phyloP scores from a whole-genome alignment of 306 rosid species.

The Phaseolus lunatus region DNA sequence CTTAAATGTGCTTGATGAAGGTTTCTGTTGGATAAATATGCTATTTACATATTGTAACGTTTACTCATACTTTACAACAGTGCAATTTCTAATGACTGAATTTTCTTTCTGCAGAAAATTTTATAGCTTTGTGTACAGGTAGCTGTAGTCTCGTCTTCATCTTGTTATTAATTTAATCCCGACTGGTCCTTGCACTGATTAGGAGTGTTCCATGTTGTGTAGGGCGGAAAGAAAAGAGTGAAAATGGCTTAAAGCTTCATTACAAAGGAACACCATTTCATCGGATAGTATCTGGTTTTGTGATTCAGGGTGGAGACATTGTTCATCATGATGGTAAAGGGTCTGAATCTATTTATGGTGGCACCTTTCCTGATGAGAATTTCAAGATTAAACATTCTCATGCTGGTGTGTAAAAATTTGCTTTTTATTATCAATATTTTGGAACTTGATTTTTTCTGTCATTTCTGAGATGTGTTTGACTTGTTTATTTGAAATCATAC shows the following conservation, averaged over 20 bases:
- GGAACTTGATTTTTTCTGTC: background rate
- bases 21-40: background rate
- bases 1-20: conserved; percentile 17
- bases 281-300: conserved; percentile 84
- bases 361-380: conserved; percentile 81
- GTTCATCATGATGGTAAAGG: conserved; percentile 70
- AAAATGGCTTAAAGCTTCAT: conserved; percentile 63
- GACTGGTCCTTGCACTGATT: conserved; percentile 38
- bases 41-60: conserved; percentile 4
- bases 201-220: conserved; percentile 32
- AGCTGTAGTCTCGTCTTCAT: conserved; percentile 42
- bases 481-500: conserved; percentile 13
- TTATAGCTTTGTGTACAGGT: conserved; percentile 94
- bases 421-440: conserved; percentile 13
- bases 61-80: background rate
- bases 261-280: conserved; percentile 84
- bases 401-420: conserved; percentile 64
- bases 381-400: conserved; percentile 80
- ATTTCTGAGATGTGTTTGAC: conserved; percentile 14
- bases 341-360: conserved; percentile 80
- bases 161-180: conserved; percentile 17
- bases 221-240: conserved; percentile 79
- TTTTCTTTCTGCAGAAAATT: conserved; percentile 74
- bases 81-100: conserved; percentile 44
- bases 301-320: conserved; percentile 94